Evolutionary conservation across 805 yeast species (phyloP).

Genomic region (Nakazawaea peltata): DNA sequence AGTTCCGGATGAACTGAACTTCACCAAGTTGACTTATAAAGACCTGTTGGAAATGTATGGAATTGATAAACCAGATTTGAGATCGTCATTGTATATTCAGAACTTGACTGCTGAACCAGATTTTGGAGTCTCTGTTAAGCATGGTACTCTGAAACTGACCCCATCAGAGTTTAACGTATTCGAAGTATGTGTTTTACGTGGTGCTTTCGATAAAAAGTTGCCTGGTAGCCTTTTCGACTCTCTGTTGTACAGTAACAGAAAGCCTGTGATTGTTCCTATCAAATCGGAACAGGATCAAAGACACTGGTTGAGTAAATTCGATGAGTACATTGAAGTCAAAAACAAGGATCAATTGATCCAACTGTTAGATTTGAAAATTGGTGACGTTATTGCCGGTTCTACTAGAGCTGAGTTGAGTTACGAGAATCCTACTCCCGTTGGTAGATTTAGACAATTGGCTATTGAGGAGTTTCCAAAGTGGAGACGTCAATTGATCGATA

Average conservation of each 20-base stretch:
- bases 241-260: slow-evolving; percentile 43
- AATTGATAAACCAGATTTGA: slow-evolving; percentile 89
- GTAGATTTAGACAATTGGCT: slow-evolving; percentile 72
- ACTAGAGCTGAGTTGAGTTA: slow-evolving; percentile 64
- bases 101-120: slow-evolving; percentile 21
- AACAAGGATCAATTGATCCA: slow-evolving; percentile 18
- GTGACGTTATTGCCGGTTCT: slow-evolving; percentile 74
- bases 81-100: slow-evolving; percentile 41
- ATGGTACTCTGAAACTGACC: no score
- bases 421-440: slow-evolving; percentile 95
- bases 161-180: slow-evolving; percentile 63
- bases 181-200: slow-evolving; percentile 62
- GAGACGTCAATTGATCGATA: slow-evolving; percentile 28
- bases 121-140: slow-evolving; percentile 22
- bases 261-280: slow-evolving; percentile 50
- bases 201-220: slow-evolving; percentile 30
- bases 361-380: slow-evolving; percentile 38
- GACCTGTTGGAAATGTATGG: slow-evolving; percentile 75
- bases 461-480: slow-evolving; percentile 47
- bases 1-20: slow-evolving; percentile 15
- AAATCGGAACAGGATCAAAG: slow-evolving; percentile 27
- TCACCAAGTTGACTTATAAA: slow-evolving; percentile 48
- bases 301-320: slow-evolving; percentile 34
- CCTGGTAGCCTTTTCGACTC: slow-evolving; percentile 32
- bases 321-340: slow-evolving; percentile 23